These are phyloP conservation scores for Penstemon barbatus DNA, from an alignment of 257 asterid species.

Conservation along the genomic window DNA sequence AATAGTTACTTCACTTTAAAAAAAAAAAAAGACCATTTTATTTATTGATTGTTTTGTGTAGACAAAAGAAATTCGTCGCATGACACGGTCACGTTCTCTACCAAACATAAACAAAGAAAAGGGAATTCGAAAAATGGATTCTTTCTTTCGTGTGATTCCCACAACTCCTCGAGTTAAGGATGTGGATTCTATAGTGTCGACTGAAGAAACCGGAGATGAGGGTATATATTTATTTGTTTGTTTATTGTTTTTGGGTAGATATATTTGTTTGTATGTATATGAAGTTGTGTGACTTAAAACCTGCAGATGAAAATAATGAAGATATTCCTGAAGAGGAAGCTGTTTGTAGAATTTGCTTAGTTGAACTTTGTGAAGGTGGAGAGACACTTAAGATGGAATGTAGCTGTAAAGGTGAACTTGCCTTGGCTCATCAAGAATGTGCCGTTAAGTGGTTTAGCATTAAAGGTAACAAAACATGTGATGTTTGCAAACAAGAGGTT, in stretches of 20 bases:
- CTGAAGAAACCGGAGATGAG: constrained; percentile 35
- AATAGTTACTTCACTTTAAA: neutral
- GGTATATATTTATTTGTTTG: constrained; percentile 39
- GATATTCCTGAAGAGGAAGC: constrained; percentile 89
- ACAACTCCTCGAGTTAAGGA: constrained; percentile 67
- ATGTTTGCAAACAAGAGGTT: constrained; percentile 85
- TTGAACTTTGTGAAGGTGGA: constrained; percentile 90
- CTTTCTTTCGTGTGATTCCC: constrained; percentile 79
- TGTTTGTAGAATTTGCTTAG: constrained; percentile 82
- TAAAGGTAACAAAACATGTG: constrained; percentile 92
- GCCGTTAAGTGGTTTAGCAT: constrained; percentile 86
- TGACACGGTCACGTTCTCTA: constrained; percentile 70
- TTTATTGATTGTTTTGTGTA: constrained; percentile 26
- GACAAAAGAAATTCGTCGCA: constrained; percentile 53
- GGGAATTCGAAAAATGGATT: constrained; percentile 52
- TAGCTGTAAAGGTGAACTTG: constrained; percentile 96
- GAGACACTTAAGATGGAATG: constrained; percentile 93
- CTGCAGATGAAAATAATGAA: constrained; percentile 62
- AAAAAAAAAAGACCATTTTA: neutral
- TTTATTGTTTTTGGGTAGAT: too few relatives aligned
- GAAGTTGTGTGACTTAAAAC: constrained; percentile 6
- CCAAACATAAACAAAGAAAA: constrained; percentile 62
- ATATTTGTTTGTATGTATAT: neutral
- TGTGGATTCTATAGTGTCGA: constrained; percentile 36
- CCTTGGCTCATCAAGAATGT: constrained; percentile 89